Evolutionary conservation across 1,284 basidiomycete species (phyloP), one percentile per base, ranked within the genome.

Genomic region (Microbotryum violaceum): DNA sequence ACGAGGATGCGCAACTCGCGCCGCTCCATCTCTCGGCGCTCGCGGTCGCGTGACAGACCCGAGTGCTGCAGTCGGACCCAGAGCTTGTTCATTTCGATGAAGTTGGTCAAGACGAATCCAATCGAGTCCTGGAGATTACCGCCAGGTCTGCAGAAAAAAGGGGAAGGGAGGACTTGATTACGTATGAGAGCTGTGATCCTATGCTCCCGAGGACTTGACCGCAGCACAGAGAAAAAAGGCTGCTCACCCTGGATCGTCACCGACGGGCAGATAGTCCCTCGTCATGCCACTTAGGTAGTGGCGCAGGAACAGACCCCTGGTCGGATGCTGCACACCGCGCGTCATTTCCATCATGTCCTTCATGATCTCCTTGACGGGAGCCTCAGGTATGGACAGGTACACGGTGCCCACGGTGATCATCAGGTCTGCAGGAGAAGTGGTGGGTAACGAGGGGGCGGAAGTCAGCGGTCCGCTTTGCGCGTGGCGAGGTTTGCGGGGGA

Each of bases 311-410:
- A 97, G 78, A 33, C 92, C 93, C 56, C 93, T 81, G 49, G 91
- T 91, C 20, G 92, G 92, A 75, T 96, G 91, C 68, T 97, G 81
- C 6, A 96, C 89, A 63, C 93, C 92, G 45, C 91, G 81, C 33
- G 90, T 91, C 92, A 97, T 97, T 76, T 97, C 92, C 85, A 97
- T 88, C 91, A 97, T 94, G 77, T 97, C 92, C 81, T 94, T 96
- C 92, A 96, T 97, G 69, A 97, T 91, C 78, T 97, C 91, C 80
- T 91, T 93, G 62, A 96, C 85, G 7, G 92, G 92, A 8, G 91
- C 91, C 60, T 94, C 91, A 2, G 90, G 85, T 50, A 96, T 86
- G 23, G 90, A 91, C 92, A 96, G 96, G 80, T 94, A 96, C 23
- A 97, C 91, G 1, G 92, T 89, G 61, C 92, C 93, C 62, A 97